Conservation (phyloP, 495 filamentous ascomycete species). For the Penicillium simplicissimum region DNA sequence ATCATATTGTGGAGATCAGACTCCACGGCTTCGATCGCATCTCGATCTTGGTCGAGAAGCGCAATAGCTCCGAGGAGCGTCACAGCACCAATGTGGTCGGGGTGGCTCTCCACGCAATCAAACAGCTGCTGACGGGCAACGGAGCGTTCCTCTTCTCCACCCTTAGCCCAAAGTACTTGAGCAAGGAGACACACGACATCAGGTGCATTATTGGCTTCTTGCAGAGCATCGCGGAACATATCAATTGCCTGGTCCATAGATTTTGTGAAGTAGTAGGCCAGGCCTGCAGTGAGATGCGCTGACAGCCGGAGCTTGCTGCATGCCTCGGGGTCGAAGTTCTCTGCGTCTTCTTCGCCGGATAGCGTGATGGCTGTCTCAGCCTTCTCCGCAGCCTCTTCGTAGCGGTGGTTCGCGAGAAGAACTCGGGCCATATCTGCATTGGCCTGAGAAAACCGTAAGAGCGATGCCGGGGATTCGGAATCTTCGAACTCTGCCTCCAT, state of each 20-base stretch:
- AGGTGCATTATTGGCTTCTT: conserved; percentile 73
- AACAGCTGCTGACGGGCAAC: conserved; percentile 81
- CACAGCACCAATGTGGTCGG: conserved; percentile 74
- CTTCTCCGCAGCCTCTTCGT: conserved; percentile 65
- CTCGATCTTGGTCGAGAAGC: conserved; percentile 73
- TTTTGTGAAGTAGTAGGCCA: conserved; percentile 71
- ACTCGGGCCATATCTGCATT: conserved; percentile 84
- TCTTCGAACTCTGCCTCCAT: conserved; percentile 82
- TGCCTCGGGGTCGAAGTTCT: conserved; percentile 56
- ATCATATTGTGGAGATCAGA: conserved; percentile 72
- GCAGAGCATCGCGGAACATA: conserved; percentile 79
- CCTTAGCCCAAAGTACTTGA: conserved; percentile 90
- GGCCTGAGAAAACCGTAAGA: conserved; percentile 76
- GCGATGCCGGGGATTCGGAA: conserved; percentile 69
- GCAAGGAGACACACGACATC: conserved; percentile 87
- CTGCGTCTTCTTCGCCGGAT: conserved; percentile 56
- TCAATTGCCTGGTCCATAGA: conserved; percentile 66
- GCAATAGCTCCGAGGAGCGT: conserved; percentile 81
- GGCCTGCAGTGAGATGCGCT: conserved; percentile 81
- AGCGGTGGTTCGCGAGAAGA: conserved; percentile 66
- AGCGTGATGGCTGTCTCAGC: conserved; percentile 72
- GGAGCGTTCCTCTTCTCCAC: conserved; percentile 67
- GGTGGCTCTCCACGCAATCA: conserved; percentile 67
- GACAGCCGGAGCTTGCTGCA: conserved; percentile 71
- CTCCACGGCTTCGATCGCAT: conserved; percentile 77